Evolutionary conservation across 257 asterid species (phyloP), one percentile per base, ranked within the genome.

Genomic region (Ophiorrhiza pumila): DNA sequence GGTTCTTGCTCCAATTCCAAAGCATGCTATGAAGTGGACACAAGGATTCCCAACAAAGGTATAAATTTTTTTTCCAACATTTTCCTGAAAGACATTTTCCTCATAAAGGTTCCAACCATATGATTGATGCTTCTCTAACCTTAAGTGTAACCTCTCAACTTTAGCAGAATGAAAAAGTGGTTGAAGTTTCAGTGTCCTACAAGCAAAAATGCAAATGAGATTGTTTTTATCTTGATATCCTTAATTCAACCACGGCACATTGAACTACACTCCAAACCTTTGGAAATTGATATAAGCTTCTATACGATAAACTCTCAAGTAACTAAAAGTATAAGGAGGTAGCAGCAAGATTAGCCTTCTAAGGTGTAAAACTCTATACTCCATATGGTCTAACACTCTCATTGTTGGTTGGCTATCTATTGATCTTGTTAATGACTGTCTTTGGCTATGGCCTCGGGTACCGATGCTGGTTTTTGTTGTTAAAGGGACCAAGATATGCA

Each of bases 41-140:
- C 87, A 71, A 55, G 99, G 99, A 70, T 94, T 87, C 81, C 99
- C 99, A 65, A 94, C 98, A 47, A 91, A 87, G 98, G 99, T 94
- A 86, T 55, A 60, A 45, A 61, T 43, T 70, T n/a, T 52, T 20
- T 52, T 22, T 49, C 3, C 0, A 6, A 20, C 29, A 7, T 53
- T 22, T 53, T 7, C 59, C 59, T 9, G 25, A 53, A n/a, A 53
- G 1, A 1, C 22, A 7, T 53, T n/a, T 10, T n/a, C 29, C 22
- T n/a, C 12, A 4, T 12, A 20, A n/a, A 53, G 11, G 6, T 53
- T 6, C 59, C 20, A 49, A 49, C 15, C 22, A 49, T 18, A 15
- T 49, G 56, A 49, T 47, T 47, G 53, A 49, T 49, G n/a, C 22
- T 15, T 37, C n/a, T 49, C 52, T 11, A 0, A 11, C 15, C 52